Conservation (phyloP, 371 early-diverging fungal genomes). For the Quaeritorhiza haematococci region DNA sequence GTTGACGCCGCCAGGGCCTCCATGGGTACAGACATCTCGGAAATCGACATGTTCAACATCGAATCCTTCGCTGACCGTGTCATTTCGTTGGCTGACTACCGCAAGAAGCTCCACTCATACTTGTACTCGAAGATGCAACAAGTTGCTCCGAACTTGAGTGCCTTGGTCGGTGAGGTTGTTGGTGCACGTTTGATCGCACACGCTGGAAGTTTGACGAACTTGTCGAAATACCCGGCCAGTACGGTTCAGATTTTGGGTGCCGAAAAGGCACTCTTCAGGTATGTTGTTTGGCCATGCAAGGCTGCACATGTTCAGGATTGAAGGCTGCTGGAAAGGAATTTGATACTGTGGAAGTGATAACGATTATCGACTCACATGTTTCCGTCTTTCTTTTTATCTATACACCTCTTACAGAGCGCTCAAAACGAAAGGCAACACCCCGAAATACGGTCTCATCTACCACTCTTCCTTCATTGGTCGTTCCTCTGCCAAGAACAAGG, state of each 20-base stretch:
- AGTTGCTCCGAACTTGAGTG: constrained; percentile 97
- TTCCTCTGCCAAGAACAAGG: constrained; percentile 96
- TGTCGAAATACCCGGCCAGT: constrained; percentile 95
- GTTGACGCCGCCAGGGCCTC: constrained; percentile 90
- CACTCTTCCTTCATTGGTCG: constrained; percentile 93
- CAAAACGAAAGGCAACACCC: constrained; percentile 97
- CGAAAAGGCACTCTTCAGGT: constrained; percentile 94
- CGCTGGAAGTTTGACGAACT: constrained; percentile 95
- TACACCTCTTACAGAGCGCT: constrained; percentile 61
- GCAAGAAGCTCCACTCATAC: constrained; percentile 84
- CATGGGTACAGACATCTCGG: constrained; percentile 89
- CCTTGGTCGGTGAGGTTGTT: constrained; percentile 94
- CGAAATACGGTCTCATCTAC: constrained; percentile 98
- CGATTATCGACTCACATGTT: no score
- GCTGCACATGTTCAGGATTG: no score
- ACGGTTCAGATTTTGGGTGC: constrained; percentile 99
- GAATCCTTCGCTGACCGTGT: constrained; percentile 91
- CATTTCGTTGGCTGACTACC: constrained; percentile 86
- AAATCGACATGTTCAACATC: constrained; percentile 91
- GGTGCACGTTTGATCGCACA: constrained; percentile 94
- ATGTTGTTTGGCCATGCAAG: background rate
- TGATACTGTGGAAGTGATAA: background rate
- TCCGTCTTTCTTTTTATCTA: background rate
- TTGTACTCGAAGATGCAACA: constrained; percentile 91
- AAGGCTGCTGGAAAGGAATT: no score